Percentiles rank a stretch among this genome's conserved stretches.
Conservation (phyloP, 768 basidiomycete genomes). For the Serendipita vermifera region DNA sequence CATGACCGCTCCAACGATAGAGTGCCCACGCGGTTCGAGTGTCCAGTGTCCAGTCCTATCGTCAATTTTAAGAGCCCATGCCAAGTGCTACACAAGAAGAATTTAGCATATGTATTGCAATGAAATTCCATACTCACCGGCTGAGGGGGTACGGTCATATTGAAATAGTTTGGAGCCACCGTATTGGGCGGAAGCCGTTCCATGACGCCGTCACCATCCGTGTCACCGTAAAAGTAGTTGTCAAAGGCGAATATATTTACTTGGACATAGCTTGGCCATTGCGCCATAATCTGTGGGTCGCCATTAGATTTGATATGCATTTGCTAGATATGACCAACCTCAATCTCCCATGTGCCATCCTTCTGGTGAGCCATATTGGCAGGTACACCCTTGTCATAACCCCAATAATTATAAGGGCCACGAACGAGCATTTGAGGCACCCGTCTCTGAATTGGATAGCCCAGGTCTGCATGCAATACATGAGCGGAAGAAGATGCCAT, state of each 20-base stretch:
- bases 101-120: no score
- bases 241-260: slow-evolving; percentile 86
- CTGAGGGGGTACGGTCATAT: slow-evolving; percentile 79
- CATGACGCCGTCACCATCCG: slow-evolving; percentile 73
- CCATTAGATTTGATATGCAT: no score
- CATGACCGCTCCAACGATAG: slow-evolving; percentile 72
- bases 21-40: slow-evolving; percentile 68
- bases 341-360: slow-evolving; percentile 67
- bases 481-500: slow-evolving; percentile 46
- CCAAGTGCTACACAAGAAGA: slow-evolving; percentile 37
- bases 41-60: slow-evolving; percentile 67
- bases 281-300: slow-evolving; percentile 51
- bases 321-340: no score
- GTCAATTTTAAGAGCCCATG: slow-evolving; percentile 74
- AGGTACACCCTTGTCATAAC: slow-evolving; percentile 70
- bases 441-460: slow-evolving; percentile 50
- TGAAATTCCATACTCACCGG: slow-evolving; percentile 29
- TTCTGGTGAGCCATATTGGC: slow-evolving; percentile 51
- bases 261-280: slow-evolving; percentile 83
- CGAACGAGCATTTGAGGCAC: slow-evolving; percentile 80
- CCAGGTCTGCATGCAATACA: slow-evolving; percentile 66
- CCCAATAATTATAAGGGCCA: slow-evolving; percentile 86
- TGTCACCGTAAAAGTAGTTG: slow-evolving; percentile 85
- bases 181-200: slow-evolving; percentile 87
- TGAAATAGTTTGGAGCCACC: slow-evolving; percentile 72